phyloP scores from a whole-genome alignment of 768 basidiomycete species.

The Mycena vulgaris region DNA sequence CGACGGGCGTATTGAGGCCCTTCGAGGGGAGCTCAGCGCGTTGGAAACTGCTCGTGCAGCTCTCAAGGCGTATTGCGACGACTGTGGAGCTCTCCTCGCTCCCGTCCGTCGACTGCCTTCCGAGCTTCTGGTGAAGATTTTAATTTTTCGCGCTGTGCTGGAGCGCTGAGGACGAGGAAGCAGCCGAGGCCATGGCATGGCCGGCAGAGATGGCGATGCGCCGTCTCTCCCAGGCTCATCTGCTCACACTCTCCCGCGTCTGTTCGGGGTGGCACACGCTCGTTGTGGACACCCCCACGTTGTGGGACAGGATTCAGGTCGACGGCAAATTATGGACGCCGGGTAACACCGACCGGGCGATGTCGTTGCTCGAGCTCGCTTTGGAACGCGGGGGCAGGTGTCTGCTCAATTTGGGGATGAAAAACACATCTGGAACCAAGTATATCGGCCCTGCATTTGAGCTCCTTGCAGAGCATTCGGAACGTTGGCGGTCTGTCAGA shows the following conservation, averaged over 20 bases:
- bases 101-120: slow-evolving; percentile 5
- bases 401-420: not conserved
- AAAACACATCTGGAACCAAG: too few relatives aligned
- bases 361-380: not conserved
- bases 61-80: not conserved
- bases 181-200: too few relatives aligned
- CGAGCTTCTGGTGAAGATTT: slow-evolving; percentile 9
- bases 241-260: not conserved
- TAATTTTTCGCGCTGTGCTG: not conserved
- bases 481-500: not conserved
- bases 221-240: not conserved
- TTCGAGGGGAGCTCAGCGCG: not conserved
- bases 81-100: not conserved
- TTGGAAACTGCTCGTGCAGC: not conserved
- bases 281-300: not conserved
- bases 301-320: not conserved
- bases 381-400: not conserved
- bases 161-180: not conserved
- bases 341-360: not conserved
- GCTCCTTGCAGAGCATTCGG: not conserved
- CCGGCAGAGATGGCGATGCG: too few relatives aligned
- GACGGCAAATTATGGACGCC: not conserved
- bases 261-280: not conserved
- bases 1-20: not conserved
- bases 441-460: not conserved